Evolutionary conservation across 2,329 filamentous ascomycete genomes (phyloP).

Genomic region (Lasiodiplodia theobromae): DNA sequence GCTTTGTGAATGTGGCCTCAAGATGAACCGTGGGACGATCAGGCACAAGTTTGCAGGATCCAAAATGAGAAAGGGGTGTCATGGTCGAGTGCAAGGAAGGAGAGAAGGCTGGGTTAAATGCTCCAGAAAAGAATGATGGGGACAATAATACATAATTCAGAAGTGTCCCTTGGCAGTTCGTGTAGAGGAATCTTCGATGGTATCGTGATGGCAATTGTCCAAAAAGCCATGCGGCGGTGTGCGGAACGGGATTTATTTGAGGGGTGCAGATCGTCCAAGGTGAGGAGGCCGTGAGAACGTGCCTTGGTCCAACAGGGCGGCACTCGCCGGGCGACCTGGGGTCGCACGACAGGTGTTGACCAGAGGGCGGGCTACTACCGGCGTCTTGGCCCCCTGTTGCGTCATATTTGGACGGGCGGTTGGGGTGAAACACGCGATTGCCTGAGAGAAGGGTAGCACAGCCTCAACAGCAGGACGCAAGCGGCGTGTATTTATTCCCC

Average conservation of each 20-base stretch:
- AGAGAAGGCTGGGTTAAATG: too few relatives aligned
- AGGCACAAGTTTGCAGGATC: background rate
- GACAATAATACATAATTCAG: too few relatives aligned
- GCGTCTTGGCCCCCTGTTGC: background rate
- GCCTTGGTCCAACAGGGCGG: background rate
- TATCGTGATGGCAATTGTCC: background rate
- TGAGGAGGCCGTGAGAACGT: background rate
- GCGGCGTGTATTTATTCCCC: background rate
- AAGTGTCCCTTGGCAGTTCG: background rate
- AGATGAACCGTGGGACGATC: background rate
- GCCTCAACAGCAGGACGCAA: background rate
- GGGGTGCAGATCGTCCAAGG: background rate
- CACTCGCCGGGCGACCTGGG: background rate
- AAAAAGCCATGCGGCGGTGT: background rate
- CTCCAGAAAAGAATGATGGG: too few relatives aligned
- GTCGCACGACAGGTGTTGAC: background rate
- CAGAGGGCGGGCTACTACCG: background rate
- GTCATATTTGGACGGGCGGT: background rate
- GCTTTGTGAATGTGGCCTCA: background rate
- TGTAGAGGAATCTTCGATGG: background rate
- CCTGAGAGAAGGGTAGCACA: background rate
- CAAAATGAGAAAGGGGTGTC: background rate
- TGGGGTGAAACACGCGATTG: background rate
- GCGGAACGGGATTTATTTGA: background rate
- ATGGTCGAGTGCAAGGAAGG: background rate